phyloP scores from a whole-genome alignment of 202 grass and related monocot genomes.

The Dendrocalamus latiflorus region DNA sequence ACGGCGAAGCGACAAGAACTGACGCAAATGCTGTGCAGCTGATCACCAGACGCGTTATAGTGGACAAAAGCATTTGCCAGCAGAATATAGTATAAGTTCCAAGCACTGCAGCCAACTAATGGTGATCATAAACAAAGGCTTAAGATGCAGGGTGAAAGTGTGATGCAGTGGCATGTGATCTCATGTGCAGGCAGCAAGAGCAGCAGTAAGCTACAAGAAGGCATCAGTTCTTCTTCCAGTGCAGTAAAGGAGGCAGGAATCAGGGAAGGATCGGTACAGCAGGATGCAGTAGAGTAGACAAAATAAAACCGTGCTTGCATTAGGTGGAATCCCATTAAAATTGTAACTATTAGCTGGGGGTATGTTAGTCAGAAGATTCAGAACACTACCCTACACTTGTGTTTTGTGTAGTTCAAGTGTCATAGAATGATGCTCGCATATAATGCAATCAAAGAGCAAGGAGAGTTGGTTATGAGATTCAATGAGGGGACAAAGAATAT shows the following conservation, averaged over 20 bases:
- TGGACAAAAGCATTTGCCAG: slow-evolving; percentile 25
- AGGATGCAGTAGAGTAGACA: slow-evolving; percentile 6
- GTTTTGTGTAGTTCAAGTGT: slow-evolving; percentile 28
- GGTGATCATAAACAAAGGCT: slow-evolving; percentile 2
- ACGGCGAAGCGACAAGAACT: slow-evolving; percentile 31
- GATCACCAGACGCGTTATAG: slow-evolving; percentile 24
- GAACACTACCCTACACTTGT: slow-evolving; percentile 36
- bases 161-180: slow-evolving; percentile 33
- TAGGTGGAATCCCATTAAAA: slow-evolving; percentile 26
- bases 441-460: slow-evolving; percentile 57
- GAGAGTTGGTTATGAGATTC: slow-evolving; percentile 17
- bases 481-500: slow-evolving; percentile 30
- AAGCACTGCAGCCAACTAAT: slow-evolving; percentile 11
- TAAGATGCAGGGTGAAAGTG: slow-evolving; percentile 24
- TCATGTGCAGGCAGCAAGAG: slow-evolving; percentile 38
- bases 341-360: not conserved
- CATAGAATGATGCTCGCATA: slow-evolving; percentile 40
- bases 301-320: slow-evolving; percentile 4
- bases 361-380: slow-evolving; percentile 29
- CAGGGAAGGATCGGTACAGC: too few relatives aligned
- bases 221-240: slow-evolving; percentile 26
- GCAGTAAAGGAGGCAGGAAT: too few relatives aligned
- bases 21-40: slow-evolving; percentile 19
- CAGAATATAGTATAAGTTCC: not conserved
- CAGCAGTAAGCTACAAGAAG: slow-evolving; percentile 19